These are phyloP conservation scores for Ailanthus altissimus DNA, from an alignment of 345 rosid genomes.

Conservation along the genomic window DNA sequence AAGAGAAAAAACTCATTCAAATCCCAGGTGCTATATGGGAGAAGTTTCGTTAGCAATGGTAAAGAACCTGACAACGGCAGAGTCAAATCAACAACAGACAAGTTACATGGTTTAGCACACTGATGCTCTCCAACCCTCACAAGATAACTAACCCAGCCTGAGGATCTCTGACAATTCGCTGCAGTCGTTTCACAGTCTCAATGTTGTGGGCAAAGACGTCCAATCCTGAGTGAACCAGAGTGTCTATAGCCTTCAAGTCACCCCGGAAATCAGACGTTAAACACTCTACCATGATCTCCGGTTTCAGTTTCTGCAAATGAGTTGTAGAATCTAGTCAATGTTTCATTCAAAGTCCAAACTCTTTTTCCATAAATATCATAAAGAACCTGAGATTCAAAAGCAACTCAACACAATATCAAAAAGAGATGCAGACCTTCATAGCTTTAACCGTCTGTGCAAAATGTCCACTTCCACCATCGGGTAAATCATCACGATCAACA, in stretches of 20 bases:
- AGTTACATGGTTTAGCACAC: not conserved
- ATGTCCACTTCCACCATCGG: constrained; percentile 99
- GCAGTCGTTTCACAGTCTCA: constrained; percentile 93
- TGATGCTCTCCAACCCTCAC: not conserved
- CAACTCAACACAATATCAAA: not conserved
- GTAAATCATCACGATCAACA: constrained; percentile 96
- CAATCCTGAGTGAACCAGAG: constrained; percentile 75
- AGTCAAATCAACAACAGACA: not conserved
- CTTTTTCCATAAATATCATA: not conserved
- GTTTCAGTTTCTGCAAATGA: constrained; percentile 69
- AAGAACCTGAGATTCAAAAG: constrained; percentile 3
- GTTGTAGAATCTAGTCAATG: constrained; percentile 15
- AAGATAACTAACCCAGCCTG: constrained; percentile 79
- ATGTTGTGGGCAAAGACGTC: constrained; percentile 96
- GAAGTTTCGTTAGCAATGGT: not conserved
- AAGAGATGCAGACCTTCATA: constrained; percentile 63
- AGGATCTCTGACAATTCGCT: constrained; percentile 96
- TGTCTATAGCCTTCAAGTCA: constrained; percentile 78
- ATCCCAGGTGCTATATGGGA: not conserved
- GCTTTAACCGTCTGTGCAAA: constrained; percentile 90
- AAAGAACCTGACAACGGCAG: not conserved
- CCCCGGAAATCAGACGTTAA: constrained; percentile 97
- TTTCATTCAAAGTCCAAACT: constrained; percentile 3
- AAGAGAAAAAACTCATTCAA: not conserved
- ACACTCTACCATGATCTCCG: constrained; percentile 95